Evolutionary conservation across 495 filamentous ascomycete species (phyloP).

Genomic region (Aspergillus saccharolyticus): DNA sequence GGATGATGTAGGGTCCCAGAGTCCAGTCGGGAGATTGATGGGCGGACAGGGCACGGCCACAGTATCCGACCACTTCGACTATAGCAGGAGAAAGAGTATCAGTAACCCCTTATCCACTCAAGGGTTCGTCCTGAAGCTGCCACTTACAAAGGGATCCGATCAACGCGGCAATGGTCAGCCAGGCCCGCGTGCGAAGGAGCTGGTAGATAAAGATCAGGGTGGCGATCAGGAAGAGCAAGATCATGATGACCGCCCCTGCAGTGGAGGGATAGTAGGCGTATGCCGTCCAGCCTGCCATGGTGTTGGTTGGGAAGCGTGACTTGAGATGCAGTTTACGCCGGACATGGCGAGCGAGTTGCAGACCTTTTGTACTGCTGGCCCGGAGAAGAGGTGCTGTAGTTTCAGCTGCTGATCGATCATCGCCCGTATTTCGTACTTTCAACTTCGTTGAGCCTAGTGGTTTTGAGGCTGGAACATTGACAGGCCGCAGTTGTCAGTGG

Average conservation of each 20-base stretch:
- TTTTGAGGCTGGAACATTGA: not conserved
- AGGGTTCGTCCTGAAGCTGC: not conserved
- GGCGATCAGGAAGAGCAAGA: not conserved
- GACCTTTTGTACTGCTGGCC: not conserved
- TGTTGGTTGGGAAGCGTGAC: not conserved
- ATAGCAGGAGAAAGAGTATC: not conserved
- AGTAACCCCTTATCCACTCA: not conserved
- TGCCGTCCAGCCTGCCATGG: not conserved
- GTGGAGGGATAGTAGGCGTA: conserved; percentile 2
- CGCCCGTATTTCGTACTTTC: not conserved
- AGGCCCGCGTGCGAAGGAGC: conserved; percentile 36
- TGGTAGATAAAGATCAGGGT: not conserved
- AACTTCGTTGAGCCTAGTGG: not conserved
- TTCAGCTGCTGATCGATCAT: not conserved
- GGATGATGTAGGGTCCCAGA: conserved; percentile 22
- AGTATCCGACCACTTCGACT: conserved; percentile 39
- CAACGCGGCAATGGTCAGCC: conserved; percentile 57
- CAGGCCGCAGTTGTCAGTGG: too few relatives aligned
- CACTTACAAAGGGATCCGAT: conserved; percentile 51
- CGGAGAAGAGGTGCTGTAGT: not conserved
- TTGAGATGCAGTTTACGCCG: not conserved
- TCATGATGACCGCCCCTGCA: not conserved
- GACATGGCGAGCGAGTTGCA: not conserved
- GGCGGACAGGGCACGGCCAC: conserved; percentile 38
- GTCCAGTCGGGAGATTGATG: conserved; percentile 11